These are phyloP conservation scores for Phytophthora cryptogea DNA, from an alignment of 352 stramenopile species.

Conservation along the genomic window DNA sequence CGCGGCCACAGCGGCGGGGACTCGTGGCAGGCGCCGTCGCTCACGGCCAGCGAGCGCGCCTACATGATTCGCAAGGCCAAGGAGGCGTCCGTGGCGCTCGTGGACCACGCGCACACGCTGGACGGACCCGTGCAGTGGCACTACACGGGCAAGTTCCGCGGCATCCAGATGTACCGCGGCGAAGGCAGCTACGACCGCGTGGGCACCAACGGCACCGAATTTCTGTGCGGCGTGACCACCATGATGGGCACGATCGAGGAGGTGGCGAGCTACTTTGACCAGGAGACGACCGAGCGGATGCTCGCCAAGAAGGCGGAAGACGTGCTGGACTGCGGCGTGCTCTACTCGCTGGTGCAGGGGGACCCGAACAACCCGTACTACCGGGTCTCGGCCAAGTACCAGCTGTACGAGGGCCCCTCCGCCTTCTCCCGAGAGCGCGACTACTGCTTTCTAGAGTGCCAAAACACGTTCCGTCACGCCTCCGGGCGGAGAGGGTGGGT, in stretches of 20 bases:
- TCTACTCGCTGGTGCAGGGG: conserved; percentile 61
- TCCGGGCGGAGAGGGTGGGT: conserved; percentile 73
- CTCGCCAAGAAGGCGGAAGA: conserved; percentile 63
- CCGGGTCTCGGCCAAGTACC: conserved; percentile 74
- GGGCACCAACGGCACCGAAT: conserved; percentile 51
- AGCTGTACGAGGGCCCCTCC: conserved; percentile 58
- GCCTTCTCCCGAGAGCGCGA: conserved; percentile 64
- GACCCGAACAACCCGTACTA: conserved; percentile 60
- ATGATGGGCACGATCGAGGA: conserved; percentile 76
- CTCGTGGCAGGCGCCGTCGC: conserved; percentile 28
- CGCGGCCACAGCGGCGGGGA: conserved; percentile 20
- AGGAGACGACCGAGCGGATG: conserved; percentile 65
- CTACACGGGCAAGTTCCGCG: conserved; percentile 72
- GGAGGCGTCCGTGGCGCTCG: conserved; percentile 66
- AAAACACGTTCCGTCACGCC: conserved; percentile 79
- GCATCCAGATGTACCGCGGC: conserved; percentile 84
- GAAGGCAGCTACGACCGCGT: conserved; percentile 54
- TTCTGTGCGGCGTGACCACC: conserved; percentile 74
- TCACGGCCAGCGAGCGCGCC: conserved; percentile 46
- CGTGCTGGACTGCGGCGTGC: conserved; percentile 65
- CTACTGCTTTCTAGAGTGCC: conserved; percentile 79
- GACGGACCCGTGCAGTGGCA: conserved; percentile 77
- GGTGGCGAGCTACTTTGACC: conserved; percentile 70
- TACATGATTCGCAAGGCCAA: conserved; percentile 76
- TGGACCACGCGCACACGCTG: conserved; percentile 76